Base-by-base conservation (phyloP, 306 rosid genomes). In the Glycine soja region DNA sequence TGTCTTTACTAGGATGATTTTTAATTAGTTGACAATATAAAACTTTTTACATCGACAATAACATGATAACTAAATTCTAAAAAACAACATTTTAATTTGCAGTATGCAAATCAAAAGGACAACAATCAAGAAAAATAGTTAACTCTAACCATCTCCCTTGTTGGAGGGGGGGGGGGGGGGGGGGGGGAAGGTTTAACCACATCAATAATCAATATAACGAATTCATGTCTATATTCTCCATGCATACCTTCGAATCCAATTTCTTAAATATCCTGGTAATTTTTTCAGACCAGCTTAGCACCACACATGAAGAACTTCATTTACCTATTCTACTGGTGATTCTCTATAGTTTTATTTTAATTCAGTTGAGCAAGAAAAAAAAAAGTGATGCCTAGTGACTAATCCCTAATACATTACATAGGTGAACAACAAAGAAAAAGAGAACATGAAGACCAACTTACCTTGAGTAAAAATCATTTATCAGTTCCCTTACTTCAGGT, bases 391-490 rank as follows among this genome's bases (percentile, higher is more conserved):
- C 7, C 4, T 10, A 14, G 70, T 32, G 14, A 62, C 16, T 58
- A 76, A 16, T 24, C 43, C 45, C 56, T 52, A 54, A n/a, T 48
- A 51, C 5, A 57, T 2, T 0, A 45, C 45, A 36, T n/a, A 54
- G 32, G 34, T 3, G 38, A 81, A 61, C 58, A 53, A 43, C 46
- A 50, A 34, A 77, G 63, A 70, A 40, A 40, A 59, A 24, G 19
- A 47, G 52, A 63, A 59, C 86, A 66, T 2, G 34, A 53, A 51
- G 69, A 70, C 71, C 53, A 67, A 80, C 81, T 86, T 87, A 96
- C 98, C 99, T 96, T 1, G 98, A 87, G 86, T 96, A 93, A 81
- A 96, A 96, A 85, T 93, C 98, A 89, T 93, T 92, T 75, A 96
- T 89, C 80, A 96, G 88, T 92, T 96, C 99, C 83, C 99, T 88